Base-by-base conservation (phyloP, 805 yeast species). In the Lachancea nothofagi region DNA sequence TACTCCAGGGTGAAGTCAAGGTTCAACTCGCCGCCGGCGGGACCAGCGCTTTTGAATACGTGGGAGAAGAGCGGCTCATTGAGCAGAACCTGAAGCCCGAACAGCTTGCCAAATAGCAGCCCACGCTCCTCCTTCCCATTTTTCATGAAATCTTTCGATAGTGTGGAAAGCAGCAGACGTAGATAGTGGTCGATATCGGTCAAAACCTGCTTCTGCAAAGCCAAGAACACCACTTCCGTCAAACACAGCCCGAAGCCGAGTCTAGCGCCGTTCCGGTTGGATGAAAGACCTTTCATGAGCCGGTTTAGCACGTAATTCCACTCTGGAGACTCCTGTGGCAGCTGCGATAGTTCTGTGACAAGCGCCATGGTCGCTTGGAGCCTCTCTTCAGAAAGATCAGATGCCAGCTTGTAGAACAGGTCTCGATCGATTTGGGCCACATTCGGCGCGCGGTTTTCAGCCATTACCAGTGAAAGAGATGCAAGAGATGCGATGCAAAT, bases 201-300 rank as follows among this genome's bases (percentile, higher is more conserved):
- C 5, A 27, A 12, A 3, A 49, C 36, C 6, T 45, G 50, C 33
- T 40, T 71, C 33, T 55, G 45, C 15, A 60, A 38, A 24, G 66
- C 50, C 57, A 65, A 25, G 64, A 63, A 58, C 49, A 69, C 36
- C 1, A 82, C 63, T 58, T 90, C 97, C 0, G 89, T 77, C 31
- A 90, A 64, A 32, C 96, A 90, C 72, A 86, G 75, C 2, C 96
- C 84, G 54, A 82, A 90, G 4, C 97, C 97, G 21, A 85, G 63
- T 41, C 97, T 69, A 1, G 96, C 93, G 34, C 87, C 72, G 18
- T 83, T 94, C 53, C 93, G 75, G 12, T 88, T 74, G 5, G 96
- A 83, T 4, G 87, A 70, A 23, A 90, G 65, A 37, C 97, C 97
- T 46, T 78, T 80, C 47, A 86, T 73, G 46, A 90, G 68, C 54